Percentiles rank a stretch among this genome's conserved stretches.
These are phyloP conservation scores for Tolypocladium endophyticum DNA, from an alignment of 2,329 filamentous ascomycete genomes.

Conservation along the genomic window DNA sequence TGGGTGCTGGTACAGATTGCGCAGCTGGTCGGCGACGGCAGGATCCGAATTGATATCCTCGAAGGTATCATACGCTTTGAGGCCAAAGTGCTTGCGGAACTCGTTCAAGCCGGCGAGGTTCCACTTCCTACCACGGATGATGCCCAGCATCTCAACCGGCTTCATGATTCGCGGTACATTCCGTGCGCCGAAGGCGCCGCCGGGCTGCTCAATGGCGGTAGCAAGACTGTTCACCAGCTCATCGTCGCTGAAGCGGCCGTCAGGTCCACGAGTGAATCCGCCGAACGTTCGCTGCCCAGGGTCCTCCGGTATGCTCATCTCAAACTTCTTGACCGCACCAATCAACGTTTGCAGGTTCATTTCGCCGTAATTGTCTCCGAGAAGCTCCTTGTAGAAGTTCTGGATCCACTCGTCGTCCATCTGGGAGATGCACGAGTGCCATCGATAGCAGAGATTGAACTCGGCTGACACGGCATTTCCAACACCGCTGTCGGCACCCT, in stretches of 20 bases:
- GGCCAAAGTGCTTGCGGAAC: conserved; percentile 71
- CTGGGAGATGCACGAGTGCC: conserved; percentile 65
- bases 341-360: conserved; percentile 52
- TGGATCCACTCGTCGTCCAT: conserved; percentile 76
- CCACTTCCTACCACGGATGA: conserved; percentile 68
- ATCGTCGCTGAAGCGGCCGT: conserved; percentile 66
- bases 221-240: conserved; percentile 62
- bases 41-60: conserved; percentile 77
- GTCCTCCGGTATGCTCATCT: conserved; percentile 50
- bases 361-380: conserved; percentile 42
- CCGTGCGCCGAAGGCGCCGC: conserved; percentile 61
- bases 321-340: conserved; percentile 51
- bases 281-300: conserved; percentile 60
- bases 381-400: conserved; percentile 52
- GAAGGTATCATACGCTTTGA: conserved; percentile 67
- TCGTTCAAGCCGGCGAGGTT: conserved; percentile 72
- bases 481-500: conserved; percentile 56
- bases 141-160: conserved; percentile 70
- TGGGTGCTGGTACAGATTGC: conserved; percentile 63
- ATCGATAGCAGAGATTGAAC: conserved; percentile 82
- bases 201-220: conserved; percentile 65
- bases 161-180: conserved; percentile 66
- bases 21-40: conserved; percentile 53
- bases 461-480: conserved; percentile 80
- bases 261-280: conserved; percentile 48